phyloP scores from a whole-genome alignment of 495 filamentous ascomycete species.

The Xylaria grammica region DNA sequence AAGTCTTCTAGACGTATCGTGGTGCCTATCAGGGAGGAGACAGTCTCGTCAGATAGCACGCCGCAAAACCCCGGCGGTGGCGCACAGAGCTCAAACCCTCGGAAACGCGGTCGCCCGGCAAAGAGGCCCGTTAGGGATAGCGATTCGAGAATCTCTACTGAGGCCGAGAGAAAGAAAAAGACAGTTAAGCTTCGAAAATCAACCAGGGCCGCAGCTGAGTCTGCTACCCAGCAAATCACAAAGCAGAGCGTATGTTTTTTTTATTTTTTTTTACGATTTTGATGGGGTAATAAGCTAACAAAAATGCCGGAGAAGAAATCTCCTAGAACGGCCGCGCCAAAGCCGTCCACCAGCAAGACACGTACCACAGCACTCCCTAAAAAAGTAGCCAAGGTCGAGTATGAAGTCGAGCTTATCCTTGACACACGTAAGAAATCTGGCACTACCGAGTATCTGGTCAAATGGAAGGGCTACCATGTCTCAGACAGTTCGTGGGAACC shows the following conservation, averaged over 20 bases:
- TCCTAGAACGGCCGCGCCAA: neutral
- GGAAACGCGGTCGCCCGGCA: conserved; percentile 12
- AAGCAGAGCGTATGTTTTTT: conserved; percentile 7
- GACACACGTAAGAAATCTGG: conserved; percentile 35
- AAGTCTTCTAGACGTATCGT: neutral
- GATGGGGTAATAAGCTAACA: neutral
- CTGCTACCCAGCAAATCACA: conserved; percentile 6
- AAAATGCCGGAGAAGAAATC: neutral
- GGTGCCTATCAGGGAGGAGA: too few species aligned
- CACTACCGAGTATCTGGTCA: conserved; percentile 44
- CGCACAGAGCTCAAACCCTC: neutral
- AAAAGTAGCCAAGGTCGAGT: conserved; percentile 37
- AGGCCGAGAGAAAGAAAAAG: conserved; percentile 11
- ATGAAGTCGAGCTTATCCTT: conserved; percentile 46
- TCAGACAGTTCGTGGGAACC: conserved; percentile 52
- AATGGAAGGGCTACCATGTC: conserved; percentile 46
- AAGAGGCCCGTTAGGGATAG: neutral
- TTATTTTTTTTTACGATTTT: neutral
- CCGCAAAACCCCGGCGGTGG: neutral
- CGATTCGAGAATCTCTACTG: neutral
- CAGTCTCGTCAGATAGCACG: neutral
- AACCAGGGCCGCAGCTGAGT: neutral
- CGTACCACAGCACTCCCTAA: too few species aligned
- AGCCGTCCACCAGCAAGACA: neutral
- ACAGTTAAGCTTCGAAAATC: conserved; percentile 8